Conservation (phyloP, 2,329 filamentous ascomycete species). For the Trichoderma brevicompactum region DNA sequence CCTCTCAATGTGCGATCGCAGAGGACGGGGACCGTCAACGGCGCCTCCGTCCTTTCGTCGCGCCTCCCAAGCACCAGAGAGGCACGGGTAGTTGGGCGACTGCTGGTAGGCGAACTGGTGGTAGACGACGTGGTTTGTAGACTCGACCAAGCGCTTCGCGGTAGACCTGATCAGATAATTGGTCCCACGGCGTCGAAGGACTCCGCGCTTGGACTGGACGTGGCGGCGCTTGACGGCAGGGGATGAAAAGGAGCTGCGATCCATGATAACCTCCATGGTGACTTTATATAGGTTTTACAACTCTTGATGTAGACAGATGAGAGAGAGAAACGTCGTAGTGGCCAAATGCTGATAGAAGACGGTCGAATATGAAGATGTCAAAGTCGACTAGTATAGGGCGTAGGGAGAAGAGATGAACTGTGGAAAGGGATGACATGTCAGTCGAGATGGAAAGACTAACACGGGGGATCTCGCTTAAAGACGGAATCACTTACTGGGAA, state of each 20-base stretch:
- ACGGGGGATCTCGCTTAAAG: conserved; percentile 3
- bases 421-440: conserved; percentile 16
- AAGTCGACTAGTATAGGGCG: conserved; percentile 23
- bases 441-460: conserved; percentile 20
- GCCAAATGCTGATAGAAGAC: conserved; percentile 1
- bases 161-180: conserved; percentile 41
- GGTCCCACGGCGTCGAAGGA: conserved; percentile 32
- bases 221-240: conserved; percentile 24
- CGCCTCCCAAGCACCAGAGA: conserved; percentile 3
- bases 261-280: conserved; percentile 25
- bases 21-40: conserved; percentile 1
- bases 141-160: conserved; percentile 27
- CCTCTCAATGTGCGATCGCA: conserved; percentile 25
- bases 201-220: conserved; percentile 27
- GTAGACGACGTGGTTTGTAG: conserved; percentile 18
- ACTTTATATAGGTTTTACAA: conserved; percentile 12
- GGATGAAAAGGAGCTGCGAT: conserved; percentile 18
- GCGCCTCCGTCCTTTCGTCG: conserved; percentile 12
- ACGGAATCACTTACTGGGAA: conserved; percentile 10
- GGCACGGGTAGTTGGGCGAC: not conserved
- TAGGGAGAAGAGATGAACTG: conserved; percentile 20
- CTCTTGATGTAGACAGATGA: conserved; percentile 6
- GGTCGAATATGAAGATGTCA: conserved; percentile 23
- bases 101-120: conserved; percentile 25
- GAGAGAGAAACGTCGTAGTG: conserved; percentile 7